Percentiles rank a stretch among this genome's conserved stretches.
phyloP scores from a whole-genome alignment of 306 rosid species.

The Citrullus amarus region DNA sequence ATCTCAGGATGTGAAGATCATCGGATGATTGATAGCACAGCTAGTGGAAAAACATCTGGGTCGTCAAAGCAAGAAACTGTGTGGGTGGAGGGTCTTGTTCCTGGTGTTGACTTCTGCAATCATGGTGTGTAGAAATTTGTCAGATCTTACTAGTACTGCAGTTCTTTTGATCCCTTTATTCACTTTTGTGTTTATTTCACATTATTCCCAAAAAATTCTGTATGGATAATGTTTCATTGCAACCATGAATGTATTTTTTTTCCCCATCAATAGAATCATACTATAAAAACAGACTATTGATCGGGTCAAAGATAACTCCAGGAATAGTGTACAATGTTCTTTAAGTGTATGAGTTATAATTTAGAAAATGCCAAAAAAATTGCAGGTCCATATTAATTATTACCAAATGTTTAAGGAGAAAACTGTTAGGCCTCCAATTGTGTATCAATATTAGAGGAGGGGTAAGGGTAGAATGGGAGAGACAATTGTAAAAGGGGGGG shows the following conservation, averaged over 20 bases:
- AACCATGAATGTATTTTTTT: not conserved
- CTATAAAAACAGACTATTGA: not conserved
- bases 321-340: not conserved
- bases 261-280: not conserved
- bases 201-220: not conserved
- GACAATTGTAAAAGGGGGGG: too few species aligned
- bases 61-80: slow-evolving; percentile 39
- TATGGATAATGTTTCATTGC: not conserved
- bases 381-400: not conserved
- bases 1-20: slow-evolving; percentile 37
- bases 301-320: not conserved
- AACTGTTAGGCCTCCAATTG: too few species aligned
- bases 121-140: slow-evolving; percentile 45
- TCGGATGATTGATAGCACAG: slow-evolving; percentile 21
- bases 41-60: slow-evolving; percentile 23
- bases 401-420: not conserved
- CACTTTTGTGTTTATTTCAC: not conserved
- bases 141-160: not conserved
- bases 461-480: too few species aligned
- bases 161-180: not conserved
- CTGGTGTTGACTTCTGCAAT: slow-evolving; percentile 94
- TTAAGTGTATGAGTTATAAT: not conserved
- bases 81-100: slow-evolving; percentile 98
- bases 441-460: too few species aligned
- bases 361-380: not conserved